Conservation (phyloP, 495 filamentous ascomycete species). For the Neurospora hispaniola region DNA sequence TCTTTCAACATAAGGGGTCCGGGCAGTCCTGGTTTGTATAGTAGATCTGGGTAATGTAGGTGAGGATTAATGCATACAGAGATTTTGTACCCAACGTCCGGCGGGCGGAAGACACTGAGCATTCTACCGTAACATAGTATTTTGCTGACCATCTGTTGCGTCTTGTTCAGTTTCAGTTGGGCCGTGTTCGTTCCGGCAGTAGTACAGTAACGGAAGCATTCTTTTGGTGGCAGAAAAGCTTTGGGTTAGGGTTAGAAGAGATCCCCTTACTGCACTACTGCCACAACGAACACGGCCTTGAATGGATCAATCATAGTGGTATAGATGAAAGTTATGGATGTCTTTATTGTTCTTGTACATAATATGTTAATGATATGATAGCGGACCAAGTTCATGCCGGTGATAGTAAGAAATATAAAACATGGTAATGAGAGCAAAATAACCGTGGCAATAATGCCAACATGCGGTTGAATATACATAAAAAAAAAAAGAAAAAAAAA, state of each 20-base stretch:
- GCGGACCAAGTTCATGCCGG: too few species aligned
- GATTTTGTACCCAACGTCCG: neutral
- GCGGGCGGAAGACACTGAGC: neutral
- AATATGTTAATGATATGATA: too few species aligned
- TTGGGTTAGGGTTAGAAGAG: too few species aligned
- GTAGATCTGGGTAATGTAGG: neutral
- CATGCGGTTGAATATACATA: neutral
- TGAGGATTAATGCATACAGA: neutral
- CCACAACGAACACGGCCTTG: too few species aligned
- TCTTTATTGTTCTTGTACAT: too few species aligned
- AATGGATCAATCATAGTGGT: too few species aligned
- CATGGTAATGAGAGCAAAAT: neutral
- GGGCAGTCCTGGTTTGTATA: neutral
- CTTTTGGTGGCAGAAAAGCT: too few species aligned
- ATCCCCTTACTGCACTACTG: too few species aligned
- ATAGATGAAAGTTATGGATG: too few species aligned
- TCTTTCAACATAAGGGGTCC: neutral
- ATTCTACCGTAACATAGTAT: neutral
- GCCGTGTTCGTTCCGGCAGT: too few species aligned
- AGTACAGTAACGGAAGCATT: too few species aligned
- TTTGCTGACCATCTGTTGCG: neutral
- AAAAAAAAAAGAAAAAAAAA: neutral
- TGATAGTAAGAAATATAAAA: too few species aligned
- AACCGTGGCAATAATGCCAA: neutral
- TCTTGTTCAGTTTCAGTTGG: neutral